Evolutionary conservation across 768 basidiomycete genomes (phyloP).

Genomic region (Rhodotorula graminis): DNA sequence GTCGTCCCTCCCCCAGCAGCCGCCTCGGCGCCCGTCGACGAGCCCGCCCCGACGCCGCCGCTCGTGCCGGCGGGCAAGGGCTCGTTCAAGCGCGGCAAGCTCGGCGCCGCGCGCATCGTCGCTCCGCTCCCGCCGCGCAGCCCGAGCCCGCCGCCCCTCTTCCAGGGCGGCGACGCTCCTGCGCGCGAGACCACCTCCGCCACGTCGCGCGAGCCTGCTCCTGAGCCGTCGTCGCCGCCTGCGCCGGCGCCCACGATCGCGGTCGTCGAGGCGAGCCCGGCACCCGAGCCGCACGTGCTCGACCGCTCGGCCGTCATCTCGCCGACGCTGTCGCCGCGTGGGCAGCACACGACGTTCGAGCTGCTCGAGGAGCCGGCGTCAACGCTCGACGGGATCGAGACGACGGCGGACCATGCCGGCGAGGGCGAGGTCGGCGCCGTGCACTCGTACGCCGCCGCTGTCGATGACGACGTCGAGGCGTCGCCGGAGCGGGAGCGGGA

Average conservation of each 20-base stretch:
- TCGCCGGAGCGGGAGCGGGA: not conserved
- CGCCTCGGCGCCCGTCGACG: not conserved
- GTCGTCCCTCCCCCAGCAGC: not conserved
- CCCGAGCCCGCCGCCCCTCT: conserved; percentile 25
- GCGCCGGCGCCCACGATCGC: not conserved
- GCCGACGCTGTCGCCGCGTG: not conserved
- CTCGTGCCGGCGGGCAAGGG: not conserved
- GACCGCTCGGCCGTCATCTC: not conserved
- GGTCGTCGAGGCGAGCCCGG: not conserved
- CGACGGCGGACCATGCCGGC: not conserved
- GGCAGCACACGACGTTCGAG: not conserved
- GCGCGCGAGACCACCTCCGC: not conserved
- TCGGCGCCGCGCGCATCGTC: conserved; percentile 19
- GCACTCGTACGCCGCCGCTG: not conserved
- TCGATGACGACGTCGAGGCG: not conserved
- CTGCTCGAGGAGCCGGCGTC: not conserved
- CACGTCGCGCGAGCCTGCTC: no score
- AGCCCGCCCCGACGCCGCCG: not conserved
- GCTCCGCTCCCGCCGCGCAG: conserved; percentile 4
- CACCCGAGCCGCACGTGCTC: not conserved
- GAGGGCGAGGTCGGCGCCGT: not conserved
- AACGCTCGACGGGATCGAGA: not conserved
- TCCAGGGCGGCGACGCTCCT: conserved; percentile 18
- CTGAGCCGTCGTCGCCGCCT: not conserved
- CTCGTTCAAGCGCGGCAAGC: conserved; percentile 13